A percentile compares a stretch with the other conserved stretches of the same genome.
Conservation (phyloP, 768 basidiomycete species). For the Trametes villosa region DNA sequence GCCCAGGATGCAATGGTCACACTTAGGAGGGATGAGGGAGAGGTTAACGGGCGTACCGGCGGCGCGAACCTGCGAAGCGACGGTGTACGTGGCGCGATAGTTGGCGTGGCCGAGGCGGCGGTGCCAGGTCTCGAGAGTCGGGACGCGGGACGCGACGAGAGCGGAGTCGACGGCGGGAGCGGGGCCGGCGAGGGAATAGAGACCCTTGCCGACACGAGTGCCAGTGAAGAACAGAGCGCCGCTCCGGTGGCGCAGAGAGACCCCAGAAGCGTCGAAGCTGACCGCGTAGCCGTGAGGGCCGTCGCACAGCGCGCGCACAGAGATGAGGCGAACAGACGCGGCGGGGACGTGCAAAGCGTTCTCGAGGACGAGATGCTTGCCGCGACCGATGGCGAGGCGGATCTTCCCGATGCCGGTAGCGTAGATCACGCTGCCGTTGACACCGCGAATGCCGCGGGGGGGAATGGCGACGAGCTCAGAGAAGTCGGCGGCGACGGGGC, state of each 20-base stretch:
- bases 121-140: constrained; percentile 31
- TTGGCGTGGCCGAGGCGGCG: constrained; percentile 32
- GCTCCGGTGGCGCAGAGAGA: neutral
- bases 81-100: constrained; percentile 21
- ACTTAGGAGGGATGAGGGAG: constrained; percentile 30
- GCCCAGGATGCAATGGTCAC: constrained; percentile 35
- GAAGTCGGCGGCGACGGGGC: constrained; percentile 33
- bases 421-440: constrained; percentile 33
- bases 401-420: constrained; percentile 35
- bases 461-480: constrained; percentile 27
- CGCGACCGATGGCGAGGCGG: constrained; percentile 20
- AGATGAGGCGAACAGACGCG: constrained; percentile 19
- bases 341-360: constrained; percentile 27
- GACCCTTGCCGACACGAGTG: neutral
- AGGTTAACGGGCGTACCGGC: constrained; percentile 33
- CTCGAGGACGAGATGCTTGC: constrained; percentile 2
- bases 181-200: constrained; percentile 7
- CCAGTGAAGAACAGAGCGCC: constrained; percentile 6
- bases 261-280: neutral
- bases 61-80: constrained; percentile 3
- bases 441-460: constrained; percentile 31
- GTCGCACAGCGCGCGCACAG: too few species aligned
- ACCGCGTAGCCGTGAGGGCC: neutral
- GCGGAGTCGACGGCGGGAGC: neutral
- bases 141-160: neutral